Evolutionary conservation across 768 basidiomycete species (phyloP), one percentile per base, ranked within the genome.

Genomic region (Cystofilobasidium capitatum): DNA sequence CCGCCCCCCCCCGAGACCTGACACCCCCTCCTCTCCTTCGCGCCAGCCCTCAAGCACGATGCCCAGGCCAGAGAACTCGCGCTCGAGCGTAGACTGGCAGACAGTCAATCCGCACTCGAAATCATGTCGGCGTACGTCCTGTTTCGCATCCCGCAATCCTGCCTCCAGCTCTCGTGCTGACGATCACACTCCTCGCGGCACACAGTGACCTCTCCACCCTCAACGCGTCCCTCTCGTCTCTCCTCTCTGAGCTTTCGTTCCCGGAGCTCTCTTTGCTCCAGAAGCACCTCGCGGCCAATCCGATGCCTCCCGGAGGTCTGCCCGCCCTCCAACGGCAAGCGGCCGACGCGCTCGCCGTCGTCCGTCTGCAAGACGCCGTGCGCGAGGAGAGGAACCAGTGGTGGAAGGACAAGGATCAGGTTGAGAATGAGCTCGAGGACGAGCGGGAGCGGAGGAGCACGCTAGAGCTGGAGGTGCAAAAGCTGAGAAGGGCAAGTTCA

Each of bases 401-500:
- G 62, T 51, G 62, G 24, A 35, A 54, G 36, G 49, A 49, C 10
- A 31, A 49, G 20, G 45, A 36, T 36, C 17, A 24, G 20, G 36
- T 54, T 22, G 49, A 51, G n/a, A 24, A 39, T 1, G 62, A 49
- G 49, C 20, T 49, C 22, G 47, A 49, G 20, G 47, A 49, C 47
- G 47, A 49, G 24, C 47, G 47, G 3, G n/a, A 49, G 6, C 47
- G 22, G 4, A n/a, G 35, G 22, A 3, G 12, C n/a, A 5, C 16
- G 8, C 22, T 54, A n/a, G 49, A 63, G 49, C 47, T 63, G 35
- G 47, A 47, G 47, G 62, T 26, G 36, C n/a, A 39, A 35, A 63
- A 54, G 22, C 16, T 1, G 14, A 44, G 29, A 17, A 39, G 14
- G n/a, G n/a, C n/a, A 12, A 36, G 7, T 26, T 47, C 60, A 8